Evolutionary conservation across 345 rosid species (phyloP), one percentile per base, ranked within the genome.

Genomic region (Eucalyptus marginata): DNA sequence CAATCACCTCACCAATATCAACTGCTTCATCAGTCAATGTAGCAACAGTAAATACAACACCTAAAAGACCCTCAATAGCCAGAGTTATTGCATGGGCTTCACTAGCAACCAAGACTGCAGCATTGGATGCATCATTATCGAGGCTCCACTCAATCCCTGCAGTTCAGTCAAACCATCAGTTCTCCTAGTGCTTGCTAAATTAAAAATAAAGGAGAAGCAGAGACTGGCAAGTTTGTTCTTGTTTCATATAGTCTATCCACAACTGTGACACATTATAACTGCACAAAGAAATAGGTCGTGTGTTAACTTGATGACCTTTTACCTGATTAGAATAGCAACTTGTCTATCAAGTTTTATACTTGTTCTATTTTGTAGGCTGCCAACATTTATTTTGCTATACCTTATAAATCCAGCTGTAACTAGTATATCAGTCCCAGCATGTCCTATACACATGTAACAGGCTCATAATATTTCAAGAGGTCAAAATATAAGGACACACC

Each of bases 91-190:
- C 97, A 94, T 97, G 99, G 88, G 99, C 99, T 94, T 98, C 99
- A 93, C 99, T 97, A n/a, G 99, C 99, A 94, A 96, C 98, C 91
- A 98, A 91, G 90, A 98, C 99, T 31, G 99, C 95, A 88, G 97
- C 95, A 94, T 96, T 98, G 88, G 99, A 95, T 89, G 98, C 99
- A 92, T 98, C 99, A 93, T 97, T 95, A 90, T 98, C 99, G 89
- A 98, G 98, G 88, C 94, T 98, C 99, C 99, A 98, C 91, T 98
- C 99, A 90, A 97, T 93, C 79, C 99, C 99, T 97, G 94, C 91
- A 93, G 54, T 83, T 52, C 49, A 88, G 62, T 80, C 76, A 83
- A 88, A 59, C 50, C 31, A 29, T 81, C 12, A 54, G 29, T 81
- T 88, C 51, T 81, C 27, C 47, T 40, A 20, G 83, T 76, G 83